phyloP scores from a whole-genome alignment of 805 yeast genomes.

The Candida chilensis region DNA sequence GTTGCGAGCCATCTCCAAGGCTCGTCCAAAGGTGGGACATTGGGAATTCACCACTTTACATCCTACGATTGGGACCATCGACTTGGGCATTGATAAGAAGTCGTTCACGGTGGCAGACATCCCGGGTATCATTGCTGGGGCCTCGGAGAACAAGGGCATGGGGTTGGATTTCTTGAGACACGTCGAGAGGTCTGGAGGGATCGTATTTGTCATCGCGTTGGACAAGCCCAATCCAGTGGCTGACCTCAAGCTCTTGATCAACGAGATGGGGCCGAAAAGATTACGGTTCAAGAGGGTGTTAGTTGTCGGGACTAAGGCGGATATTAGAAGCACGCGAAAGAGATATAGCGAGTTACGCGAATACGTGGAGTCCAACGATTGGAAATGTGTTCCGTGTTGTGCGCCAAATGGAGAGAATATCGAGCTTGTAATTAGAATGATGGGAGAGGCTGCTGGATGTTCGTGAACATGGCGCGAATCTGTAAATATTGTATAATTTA shows the following conservation, averaged over 20 bases:
- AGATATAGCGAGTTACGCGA: conserved; percentile 36
- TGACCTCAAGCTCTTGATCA: conserved; percentile 54
- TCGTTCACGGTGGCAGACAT: conserved; percentile 92
- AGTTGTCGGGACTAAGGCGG: conserved; percentile 93
- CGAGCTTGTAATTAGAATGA: conserved; percentile 56
- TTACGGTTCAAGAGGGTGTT: conserved; percentile 53
- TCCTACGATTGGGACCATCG: conserved; percentile 87
- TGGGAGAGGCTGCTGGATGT: conserved; percentile 57
- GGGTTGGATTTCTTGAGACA: conserved; percentile 90
- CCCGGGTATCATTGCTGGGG: conserved; percentile 92
- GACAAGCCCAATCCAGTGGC: conserved; percentile 57
- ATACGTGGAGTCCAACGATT: conserved; percentile 31
- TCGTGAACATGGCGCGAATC: no score
- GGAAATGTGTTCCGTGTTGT: conserved; percentile 82
- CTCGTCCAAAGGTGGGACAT: conserved; percentile 87
- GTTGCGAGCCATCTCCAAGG: conserved; percentile 77
- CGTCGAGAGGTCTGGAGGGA: conserved; percentile 83
- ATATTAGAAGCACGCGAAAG: conserved; percentile 44
- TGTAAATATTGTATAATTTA: no score
- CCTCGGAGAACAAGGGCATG: conserved; percentile 79
- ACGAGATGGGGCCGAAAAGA: conserved; percentile 64
- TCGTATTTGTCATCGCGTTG: conserved; percentile 78
- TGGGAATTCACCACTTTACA: conserved; percentile 95
- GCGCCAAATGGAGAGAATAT: conserved; percentile 68
- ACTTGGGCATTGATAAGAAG: conserved; percentile 49